phyloP scores from a whole-genome alignment of 805 yeast genomes.

The Saccharomyces paradoxus region DNA sequence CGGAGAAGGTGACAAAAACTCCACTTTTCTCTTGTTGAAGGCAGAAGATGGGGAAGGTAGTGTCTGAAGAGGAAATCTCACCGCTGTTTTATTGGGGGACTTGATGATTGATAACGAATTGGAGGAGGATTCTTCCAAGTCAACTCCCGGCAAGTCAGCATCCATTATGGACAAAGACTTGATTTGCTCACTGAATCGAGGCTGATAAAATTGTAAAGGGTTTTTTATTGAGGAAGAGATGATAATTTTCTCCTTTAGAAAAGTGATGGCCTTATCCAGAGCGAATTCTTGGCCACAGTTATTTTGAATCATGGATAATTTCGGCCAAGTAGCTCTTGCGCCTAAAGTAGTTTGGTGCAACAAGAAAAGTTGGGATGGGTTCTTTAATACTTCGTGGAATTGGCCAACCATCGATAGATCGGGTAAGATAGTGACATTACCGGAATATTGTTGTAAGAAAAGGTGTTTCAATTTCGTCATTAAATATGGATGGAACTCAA shows the following conservation, averaged over 20 bases:
- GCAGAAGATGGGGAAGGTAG: not conserved
- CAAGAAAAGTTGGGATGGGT: conserved; percentile 75
- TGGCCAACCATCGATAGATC: conserved; percentile 51
- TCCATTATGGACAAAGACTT: not conserved
- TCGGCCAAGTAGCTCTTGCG: conserved; percentile 91
- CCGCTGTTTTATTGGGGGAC: not conserved
- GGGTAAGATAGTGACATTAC: conserved; percentile 89
- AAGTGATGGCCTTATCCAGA: conserved; percentile 69
- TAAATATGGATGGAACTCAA: conserved; percentile 67
- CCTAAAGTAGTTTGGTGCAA: conserved; percentile 63
- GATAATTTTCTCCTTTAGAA: conserved; percentile 53
- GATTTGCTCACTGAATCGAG: conserved; percentile 5
- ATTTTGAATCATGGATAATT: conserved; percentile 72
- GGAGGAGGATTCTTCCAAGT: not conserved
- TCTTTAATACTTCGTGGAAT: conserved; percentile 54
- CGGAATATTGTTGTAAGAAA: conserved; percentile 79
- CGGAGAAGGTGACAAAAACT: not conserved
- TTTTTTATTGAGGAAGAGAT: conserved; percentile 29
- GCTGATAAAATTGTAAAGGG: conserved; percentile 24
- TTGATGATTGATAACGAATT: not conserved
- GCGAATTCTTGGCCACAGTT: conserved; percentile 88
- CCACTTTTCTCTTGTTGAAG: not conserved
- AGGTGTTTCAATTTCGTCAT: conserved; percentile 69
- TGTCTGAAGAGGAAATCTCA: not conserved
- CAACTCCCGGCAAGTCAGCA: not conserved